These are phyloP conservation scores for Dothideomycetes sp. DNA, from an alignment of 2,329 filamentous ascomycete genomes.

Conservation along the genomic window DNA sequence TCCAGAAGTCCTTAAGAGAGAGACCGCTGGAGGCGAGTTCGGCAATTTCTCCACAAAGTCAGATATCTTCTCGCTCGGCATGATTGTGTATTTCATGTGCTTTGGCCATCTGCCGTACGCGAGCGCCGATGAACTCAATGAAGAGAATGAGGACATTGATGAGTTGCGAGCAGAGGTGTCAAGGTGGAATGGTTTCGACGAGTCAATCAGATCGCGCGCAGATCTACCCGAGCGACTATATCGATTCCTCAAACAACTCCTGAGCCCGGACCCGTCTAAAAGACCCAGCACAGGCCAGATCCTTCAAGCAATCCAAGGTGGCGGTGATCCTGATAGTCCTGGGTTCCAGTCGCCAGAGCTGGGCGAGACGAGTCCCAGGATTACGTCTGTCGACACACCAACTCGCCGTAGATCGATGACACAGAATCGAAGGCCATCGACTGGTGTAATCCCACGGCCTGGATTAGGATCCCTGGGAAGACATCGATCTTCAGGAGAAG, in stretches of 20 bases:
- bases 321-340: conserved; percentile 39
- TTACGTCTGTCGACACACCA: conserved; percentile 33
- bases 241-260: conserved; percentile 65
- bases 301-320: conserved; percentile 61
- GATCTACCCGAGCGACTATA: conserved; percentile 84
- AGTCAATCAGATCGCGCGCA: conserved; percentile 60
- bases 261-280: conserved; percentile 65
- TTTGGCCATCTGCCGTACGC: conserved; percentile 66
- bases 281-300: conserved; percentile 82
- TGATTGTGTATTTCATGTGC: conserved; percentile 98
- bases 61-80: conserved; percentile 94
- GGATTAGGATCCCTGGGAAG: conserved; percentile 6
- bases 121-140: conserved; percentile 25
- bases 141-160: conserved; percentile 84
- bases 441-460: conserved; percentile 12
- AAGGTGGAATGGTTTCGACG: conserved; percentile 64
- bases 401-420: conserved; percentile 10
- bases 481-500: conserved; percentile 1
- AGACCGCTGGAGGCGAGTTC: conserved; percentile 53
- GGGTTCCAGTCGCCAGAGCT: conserved; percentile 20
- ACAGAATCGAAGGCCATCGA: conserved; percentile 14
- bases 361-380: conserved; percentile 23
- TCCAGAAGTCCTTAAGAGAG: conserved; percentile 73
- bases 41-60: conserved; percentile 96
- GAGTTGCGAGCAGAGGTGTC: conserved; percentile 72